phyloP scores from a whole-genome alignment of 2,329 filamentous ascomycete genomes.

The Aschersonia sp. region DNA sequence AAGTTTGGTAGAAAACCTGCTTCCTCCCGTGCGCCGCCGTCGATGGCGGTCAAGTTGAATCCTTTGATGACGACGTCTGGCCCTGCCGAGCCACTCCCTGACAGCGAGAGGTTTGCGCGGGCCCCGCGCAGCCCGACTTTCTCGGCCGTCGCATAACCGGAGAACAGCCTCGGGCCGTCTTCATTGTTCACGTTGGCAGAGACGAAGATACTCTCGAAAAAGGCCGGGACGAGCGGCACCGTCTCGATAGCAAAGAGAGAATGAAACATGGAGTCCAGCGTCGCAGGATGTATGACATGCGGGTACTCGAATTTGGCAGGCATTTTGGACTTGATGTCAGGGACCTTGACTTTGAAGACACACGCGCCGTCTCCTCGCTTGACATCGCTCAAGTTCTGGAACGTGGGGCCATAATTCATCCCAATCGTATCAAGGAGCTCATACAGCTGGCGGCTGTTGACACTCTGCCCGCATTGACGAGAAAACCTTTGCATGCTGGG shows the following conservation, averaged over 20 bases:
- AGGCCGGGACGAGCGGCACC: slow-evolving; percentile 33
- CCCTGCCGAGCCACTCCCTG: slow-evolving; percentile 14
- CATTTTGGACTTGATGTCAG: slow-evolving; percentile 37
- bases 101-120: slow-evolving; percentile 28
- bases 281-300: slow-evolving; percentile 42
- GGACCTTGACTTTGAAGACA: slow-evolving; percentile 24
- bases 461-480: slow-evolving; percentile 14
- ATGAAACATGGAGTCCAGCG: slow-evolving; percentile 42
- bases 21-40: slow-evolving; percentile 10
- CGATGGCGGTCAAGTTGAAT: slow-evolving; percentile 25
- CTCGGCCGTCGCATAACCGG: slow-evolving; percentile 25
- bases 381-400: slow-evolving; percentile 29
- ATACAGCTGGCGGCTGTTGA: slow-evolving; percentile 32
- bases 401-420: slow-evolving; percentile 34
- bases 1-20: slow-evolving; percentile 30
- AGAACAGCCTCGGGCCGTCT: slow-evolving; percentile 18
- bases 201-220: slow-evolving; percentile 30
- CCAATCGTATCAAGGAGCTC: slow-evolving; percentile 33
- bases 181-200: slow-evolving; percentile 19
- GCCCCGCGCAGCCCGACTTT: slow-evolving; percentile 22
- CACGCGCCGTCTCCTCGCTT: slow-evolving; percentile 17
- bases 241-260: slow-evolving; percentile 29
- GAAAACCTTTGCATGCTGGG: slow-evolving; percentile 11
- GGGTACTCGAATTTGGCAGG: slow-evolving; percentile 36
- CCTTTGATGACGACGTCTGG: slow-evolving; percentile 29